Conservation (phyloP, 306 rosid species). For the Vigna trinervia region DNA sequence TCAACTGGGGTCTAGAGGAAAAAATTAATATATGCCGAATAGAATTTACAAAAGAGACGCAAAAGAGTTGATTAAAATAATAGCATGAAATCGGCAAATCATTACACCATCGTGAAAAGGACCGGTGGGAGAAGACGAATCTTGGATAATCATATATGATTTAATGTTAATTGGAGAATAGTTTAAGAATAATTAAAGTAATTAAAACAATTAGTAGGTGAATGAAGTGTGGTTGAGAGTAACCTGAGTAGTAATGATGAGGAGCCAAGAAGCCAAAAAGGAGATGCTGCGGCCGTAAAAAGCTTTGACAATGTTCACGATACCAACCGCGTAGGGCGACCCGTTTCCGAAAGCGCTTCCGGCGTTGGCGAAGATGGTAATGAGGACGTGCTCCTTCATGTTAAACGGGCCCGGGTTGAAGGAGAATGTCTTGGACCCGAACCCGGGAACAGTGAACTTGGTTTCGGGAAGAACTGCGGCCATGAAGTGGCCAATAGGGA, state of each 20-base stretch:
- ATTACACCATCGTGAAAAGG: too few relatives aligned
- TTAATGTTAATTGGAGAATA: background rate
- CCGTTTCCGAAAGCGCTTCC: slow-evolving; percentile 75
- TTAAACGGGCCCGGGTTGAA: slow-evolving; percentile 84
- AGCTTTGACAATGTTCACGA: slow-evolving; percentile 66
- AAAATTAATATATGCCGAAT: too few relatives aligned
- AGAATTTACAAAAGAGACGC: too few relatives aligned
- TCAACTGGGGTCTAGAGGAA: too few relatives aligned
- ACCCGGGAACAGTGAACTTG: slow-evolving; percentile 57
- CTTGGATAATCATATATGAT: too few relatives aligned
- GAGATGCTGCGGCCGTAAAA: slow-evolving; percentile 65
- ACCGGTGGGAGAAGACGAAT: too few relatives aligned
- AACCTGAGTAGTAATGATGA: slow-evolving; percentile 72
- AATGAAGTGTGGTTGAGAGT: background rate
- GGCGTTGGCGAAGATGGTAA: slow-evolving; percentile 81
- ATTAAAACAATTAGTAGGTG: background rate
- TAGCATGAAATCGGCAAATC: too few relatives aligned
- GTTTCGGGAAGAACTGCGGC: slow-evolving; percentile 52
- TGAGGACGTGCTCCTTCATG: slow-evolving; percentile 84
- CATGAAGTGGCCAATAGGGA: slow-evolving; percentile 82
- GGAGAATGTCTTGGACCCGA: slow-evolving; percentile 47
- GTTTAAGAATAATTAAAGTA: background rate
- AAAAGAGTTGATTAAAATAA: too few relatives aligned
- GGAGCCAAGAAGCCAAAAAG: slow-evolving; percentile 68
- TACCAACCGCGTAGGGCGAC: slow-evolving; percentile 69